Conservation (phyloP, 1,139 yeast species). For the Suhomyces maxii region DNA sequence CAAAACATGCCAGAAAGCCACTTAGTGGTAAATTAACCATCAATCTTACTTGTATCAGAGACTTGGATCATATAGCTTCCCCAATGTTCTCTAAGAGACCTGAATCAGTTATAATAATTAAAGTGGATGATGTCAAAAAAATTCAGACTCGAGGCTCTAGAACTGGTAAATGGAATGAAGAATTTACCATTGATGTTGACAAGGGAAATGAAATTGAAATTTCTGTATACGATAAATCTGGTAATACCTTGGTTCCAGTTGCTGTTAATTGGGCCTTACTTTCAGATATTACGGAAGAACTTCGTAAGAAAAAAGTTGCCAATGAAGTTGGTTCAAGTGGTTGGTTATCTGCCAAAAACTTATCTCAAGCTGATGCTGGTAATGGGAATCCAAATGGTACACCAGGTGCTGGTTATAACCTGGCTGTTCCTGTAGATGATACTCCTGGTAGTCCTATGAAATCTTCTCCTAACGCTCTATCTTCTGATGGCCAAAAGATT, state of each 20-base stretch:
- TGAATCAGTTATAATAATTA: conserved; percentile 74
- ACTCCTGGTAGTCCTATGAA: conserved; percentile 4
- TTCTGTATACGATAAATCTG: conserved; percentile 78
- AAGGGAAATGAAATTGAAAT: conserved; percentile 90
- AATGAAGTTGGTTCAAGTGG: conserved; percentile 71
- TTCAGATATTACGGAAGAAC: conserved; percentile 89
- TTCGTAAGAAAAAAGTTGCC: conserved; percentile 85
- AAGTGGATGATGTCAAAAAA: conserved; percentile 82
- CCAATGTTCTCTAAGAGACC: conserved; percentile 75
- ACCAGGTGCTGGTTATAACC: background rate
- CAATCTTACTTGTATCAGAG: conserved; percentile 73
- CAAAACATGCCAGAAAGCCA: conserved; percentile 77
- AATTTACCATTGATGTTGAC: conserved; percentile 75
- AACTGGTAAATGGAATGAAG: conserved; percentile 83
- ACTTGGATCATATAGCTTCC: conserved; percentile 89
- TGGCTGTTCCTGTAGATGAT: background rate
- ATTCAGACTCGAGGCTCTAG: conserved; percentile 76
- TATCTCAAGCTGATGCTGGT: conserved; percentile 26
- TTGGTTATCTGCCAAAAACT: conserved; percentile 81
- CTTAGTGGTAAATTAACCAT: conserved; percentile 76
- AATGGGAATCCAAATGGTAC: conserved; percentile 11
- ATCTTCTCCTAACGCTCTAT: conserved; percentile 5
- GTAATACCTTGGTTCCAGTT: conserved; percentile 73
- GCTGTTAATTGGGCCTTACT: conserved; percentile 89
- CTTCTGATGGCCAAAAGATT: conserved; percentile 24